A percentile compares a stretch with the other conserved stretches of the same genome.
Evolutionary conservation across 2,329 filamentous ascomycete species (phyloP).

Genomic region (Nigrograna mackinnonii): DNA sequence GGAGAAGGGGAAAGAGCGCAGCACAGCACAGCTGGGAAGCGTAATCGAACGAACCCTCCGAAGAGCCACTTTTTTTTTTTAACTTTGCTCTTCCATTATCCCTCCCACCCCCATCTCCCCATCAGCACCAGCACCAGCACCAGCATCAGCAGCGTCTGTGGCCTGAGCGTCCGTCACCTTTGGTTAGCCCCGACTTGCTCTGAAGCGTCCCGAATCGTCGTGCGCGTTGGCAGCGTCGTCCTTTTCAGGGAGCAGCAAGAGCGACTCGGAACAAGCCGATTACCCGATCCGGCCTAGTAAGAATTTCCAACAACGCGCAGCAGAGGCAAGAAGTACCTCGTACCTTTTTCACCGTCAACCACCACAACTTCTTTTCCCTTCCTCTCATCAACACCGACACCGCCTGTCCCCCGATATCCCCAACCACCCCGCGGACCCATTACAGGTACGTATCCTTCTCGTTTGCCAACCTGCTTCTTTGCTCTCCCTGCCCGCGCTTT

Average conservation of each 20-base stretch:
- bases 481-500: slow-evolving; percentile 21
- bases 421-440: slow-evolving; percentile 8
- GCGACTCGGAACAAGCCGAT: slow-evolving; percentile 19
- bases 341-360: slow-evolving; percentile 29
- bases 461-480: slow-evolving; percentile 14
- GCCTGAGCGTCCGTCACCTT: too few species aligned
- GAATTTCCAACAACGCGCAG: slow-evolving; percentile 38
- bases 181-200: too few species aligned
- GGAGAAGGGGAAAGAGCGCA: too few species aligned
- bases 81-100: too few species aligned
- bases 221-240: slow-evolving; percentile 4
- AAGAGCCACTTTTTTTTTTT: too few species aligned
- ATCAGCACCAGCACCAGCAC: too few species aligned
- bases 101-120: too few species aligned
- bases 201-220: slow-evolving; percentile 9
- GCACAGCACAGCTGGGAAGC: too few species aligned
- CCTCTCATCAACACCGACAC: slow-evolving; percentile 24
- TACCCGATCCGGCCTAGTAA: slow-evolving; percentile 25
- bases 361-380: slow-evolving; percentile 27
- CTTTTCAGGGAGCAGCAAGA: slow-evolving; percentile 13
- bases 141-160: too few species aligned
- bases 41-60: too few species aligned
- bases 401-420: slow-evolving; percentile 12
- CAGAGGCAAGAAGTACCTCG: slow-evolving; percentile 41
- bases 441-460: slow-evolving; percentile 35